Evolutionary conservation across 177 flowering plant species (phyloP).

Genomic region (Vitis hybrid): DNA sequence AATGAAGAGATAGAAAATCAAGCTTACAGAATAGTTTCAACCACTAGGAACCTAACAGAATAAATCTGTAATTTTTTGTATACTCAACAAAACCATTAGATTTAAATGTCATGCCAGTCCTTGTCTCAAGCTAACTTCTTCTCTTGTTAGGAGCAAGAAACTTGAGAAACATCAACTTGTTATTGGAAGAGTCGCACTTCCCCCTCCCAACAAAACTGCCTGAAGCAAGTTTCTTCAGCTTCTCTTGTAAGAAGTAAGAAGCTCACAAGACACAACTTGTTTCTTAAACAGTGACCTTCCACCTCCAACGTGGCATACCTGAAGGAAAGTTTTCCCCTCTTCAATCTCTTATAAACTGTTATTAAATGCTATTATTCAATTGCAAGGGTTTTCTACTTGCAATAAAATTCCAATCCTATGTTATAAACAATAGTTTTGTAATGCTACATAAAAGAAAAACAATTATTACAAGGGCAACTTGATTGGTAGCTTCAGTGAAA

Average conservation of each 20-base stretch:
- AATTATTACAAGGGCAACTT: background rate
- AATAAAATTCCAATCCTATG: background rate
- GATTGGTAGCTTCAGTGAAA: background rate
- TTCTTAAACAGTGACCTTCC: background rate
- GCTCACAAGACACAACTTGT: background rate
- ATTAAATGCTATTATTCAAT: background rate
- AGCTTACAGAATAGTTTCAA: background rate
- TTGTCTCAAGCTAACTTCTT: background rate
- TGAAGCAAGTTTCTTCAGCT: background rate
- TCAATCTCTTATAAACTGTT: background rate
- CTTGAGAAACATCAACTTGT: background rate
- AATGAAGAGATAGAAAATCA: background rate
- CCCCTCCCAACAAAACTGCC: background rate
- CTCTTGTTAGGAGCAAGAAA: background rate
- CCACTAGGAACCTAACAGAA: background rate
- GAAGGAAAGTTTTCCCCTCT: background rate
- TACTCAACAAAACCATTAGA: background rate
- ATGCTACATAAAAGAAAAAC: background rate
- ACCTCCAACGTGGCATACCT: slow-evolving; percentile 5
- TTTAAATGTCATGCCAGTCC: background rate
- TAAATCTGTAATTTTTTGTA: background rate
- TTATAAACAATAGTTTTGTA: background rate
- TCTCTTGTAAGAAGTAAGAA: background rate
- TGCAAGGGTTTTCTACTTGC: background rate
- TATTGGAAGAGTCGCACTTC: background rate